phyloP scores from a whole-genome alignment of 306 rosid genomes.

The Quercus bicolor region DNA sequence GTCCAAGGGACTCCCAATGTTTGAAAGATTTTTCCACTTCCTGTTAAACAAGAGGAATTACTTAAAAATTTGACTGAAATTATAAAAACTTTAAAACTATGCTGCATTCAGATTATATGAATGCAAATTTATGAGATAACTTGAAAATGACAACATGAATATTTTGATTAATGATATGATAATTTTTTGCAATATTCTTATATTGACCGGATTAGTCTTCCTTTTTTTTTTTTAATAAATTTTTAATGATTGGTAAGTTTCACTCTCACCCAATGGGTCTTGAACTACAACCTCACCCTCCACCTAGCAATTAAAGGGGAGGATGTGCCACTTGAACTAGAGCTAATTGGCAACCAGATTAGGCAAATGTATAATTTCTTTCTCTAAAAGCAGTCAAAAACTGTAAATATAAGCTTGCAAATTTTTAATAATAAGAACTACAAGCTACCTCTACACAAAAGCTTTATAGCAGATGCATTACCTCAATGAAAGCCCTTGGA shows the following conservation, averaged over 20 bases:
- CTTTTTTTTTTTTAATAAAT: too few relatives aligned
- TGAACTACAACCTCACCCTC: too few relatives aligned
- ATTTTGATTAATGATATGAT: not conserved
- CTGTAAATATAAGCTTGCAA: not conserved
- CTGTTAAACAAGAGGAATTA: slow-evolving; percentile 30
- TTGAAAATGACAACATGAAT: not conserved
- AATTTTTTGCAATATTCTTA: not conserved
- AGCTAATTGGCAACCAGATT: not conserved
- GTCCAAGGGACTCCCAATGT: slow-evolving; percentile 44
- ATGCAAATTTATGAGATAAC: not conserved
- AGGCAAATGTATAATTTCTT: not conserved
- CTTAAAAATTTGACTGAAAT: not conserved
- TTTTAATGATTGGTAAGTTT: too few relatives aligned
- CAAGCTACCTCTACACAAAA: not conserved
- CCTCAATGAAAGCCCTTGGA: slow-evolving; percentile 72
- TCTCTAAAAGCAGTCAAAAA: not conserved
- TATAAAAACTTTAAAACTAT: not conserved
- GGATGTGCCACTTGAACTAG: too few relatives aligned
- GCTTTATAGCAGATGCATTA: slow-evolving; percentile 16
- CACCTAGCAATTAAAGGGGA: too few relatives aligned
- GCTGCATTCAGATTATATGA: not conserved
- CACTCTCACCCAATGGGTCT: too few relatives aligned
- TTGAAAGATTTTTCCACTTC: slow-evolving; percentile 60
- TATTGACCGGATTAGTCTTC: too few relatives aligned
- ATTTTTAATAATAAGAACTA: not conserved